Evolutionary conservation across 805 yeast species (phyloP), one percentile per base, ranked within the genome.

Genomic region (Ogataea nonfermentans): DNA sequence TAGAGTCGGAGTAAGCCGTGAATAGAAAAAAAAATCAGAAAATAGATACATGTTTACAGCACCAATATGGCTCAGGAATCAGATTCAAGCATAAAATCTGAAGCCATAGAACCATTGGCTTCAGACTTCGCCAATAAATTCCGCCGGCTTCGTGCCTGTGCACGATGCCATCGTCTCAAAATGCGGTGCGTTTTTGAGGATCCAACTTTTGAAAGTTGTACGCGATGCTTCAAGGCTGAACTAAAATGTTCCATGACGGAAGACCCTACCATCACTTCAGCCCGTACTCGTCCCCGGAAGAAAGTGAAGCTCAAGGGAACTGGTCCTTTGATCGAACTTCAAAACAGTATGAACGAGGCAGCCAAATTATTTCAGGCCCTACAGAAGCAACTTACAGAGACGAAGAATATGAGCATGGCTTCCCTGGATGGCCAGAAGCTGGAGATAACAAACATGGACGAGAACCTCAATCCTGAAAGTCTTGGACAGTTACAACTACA

Each of bases 101-200:
- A 33, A 22, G 33, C 15, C 17, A 13, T 24, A 10, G 26, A 27
- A 10, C 30, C 26, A 22, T 24, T 44, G 27, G 31, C 44, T 4
- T 44, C 55, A 2, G 58, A 54, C n/a, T 73, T 73, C 55, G 64
- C 74, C 5, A 57, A 52, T 23, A 66, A 65, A 37, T 74, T 76
- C 66, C 55, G 78, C 40, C 68, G 71, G 40, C 47, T 65, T 22
- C 59, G 75, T 35, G 79, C 80, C 1, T 76, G 81, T 59, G 79
- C 79, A 4, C 56, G 81, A 42, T 76, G 81, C 46, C 75, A 73
- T 43, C 52, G 79, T 20, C 59, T 74, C 14, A 75, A 74, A 49
- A 71, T 72, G 71, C 63, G 73, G 48, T 76, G 81, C 55, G 66
- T 68, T 3, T 76, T 67, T 51, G 72, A 71, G 23, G 71, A 71